Percentiles rank a stretch among this genome's conserved stretches.
phyloP scores from a whole-genome alignment of 768 basidiomycete species.

The Boletus patriciae region DNA sequence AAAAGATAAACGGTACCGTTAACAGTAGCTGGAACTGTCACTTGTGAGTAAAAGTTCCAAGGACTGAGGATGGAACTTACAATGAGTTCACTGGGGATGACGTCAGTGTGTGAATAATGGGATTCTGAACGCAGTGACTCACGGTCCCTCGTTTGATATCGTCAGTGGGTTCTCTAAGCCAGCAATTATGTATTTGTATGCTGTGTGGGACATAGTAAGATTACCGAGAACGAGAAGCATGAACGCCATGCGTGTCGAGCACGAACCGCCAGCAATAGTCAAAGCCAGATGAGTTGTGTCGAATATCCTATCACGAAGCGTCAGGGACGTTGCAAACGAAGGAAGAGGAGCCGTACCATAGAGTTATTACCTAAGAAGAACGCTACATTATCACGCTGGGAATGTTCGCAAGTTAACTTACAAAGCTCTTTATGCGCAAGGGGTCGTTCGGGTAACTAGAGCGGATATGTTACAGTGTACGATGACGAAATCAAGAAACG shows the following conservation, averaged over 20 bases:
- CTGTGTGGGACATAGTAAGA: neutral
- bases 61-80: conserved; percentile 6
- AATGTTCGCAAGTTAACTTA: neutral
- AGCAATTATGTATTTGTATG: conserved; percentile 1
- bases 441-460: conserved; percentile 5
- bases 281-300: conserved; percentile 10
- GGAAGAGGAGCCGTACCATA: conserved; percentile 1
- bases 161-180: neutral
- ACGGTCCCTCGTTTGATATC: neutral
- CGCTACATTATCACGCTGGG: neutral
- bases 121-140: neutral
- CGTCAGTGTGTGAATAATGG: neutral
- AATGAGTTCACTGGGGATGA: conserved; percentile 4
- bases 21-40: conserved; percentile 5
- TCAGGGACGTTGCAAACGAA: neutral
- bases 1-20: neutral
- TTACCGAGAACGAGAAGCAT: neutral
- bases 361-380: neutral
- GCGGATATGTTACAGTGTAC: too few relatives aligned
- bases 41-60: neutral
- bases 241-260: neutral
- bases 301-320: neutral
- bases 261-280: conserved; percentile 6
- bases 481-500: too few relatives aligned
- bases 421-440: conserved; percentile 1